phyloP scores from a whole-genome alignment of 148 eudicot genomes.

The Camellia granthamiana region DNA sequence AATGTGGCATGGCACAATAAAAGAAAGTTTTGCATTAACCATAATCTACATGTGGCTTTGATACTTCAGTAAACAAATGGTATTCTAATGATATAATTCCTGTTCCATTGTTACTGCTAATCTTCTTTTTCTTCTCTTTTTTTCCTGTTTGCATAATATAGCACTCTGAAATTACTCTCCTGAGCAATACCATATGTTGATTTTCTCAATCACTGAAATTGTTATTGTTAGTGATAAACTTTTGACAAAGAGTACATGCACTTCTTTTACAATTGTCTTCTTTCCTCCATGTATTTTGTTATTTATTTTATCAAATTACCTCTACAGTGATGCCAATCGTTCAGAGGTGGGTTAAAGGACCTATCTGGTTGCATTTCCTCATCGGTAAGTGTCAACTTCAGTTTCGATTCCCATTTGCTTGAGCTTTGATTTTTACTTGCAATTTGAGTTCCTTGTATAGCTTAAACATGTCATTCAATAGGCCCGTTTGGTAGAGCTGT shows the following conservation, averaged over 20 bases:
- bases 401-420: neutral
- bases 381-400: slow-evolving; percentile 57
- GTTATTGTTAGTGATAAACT: neutral
- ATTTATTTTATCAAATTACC: neutral
- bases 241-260: neutral
- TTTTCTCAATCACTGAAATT: neutral
- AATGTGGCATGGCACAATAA: neutral
- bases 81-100: neutral
- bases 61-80: neutral
- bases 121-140: neutral
- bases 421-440: neutral
- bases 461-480: neutral
- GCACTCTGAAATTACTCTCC: neutral
- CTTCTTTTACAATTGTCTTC: neutral
- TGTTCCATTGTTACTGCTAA: neutral
- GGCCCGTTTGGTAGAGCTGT: too few species aligned
- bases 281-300: neutral
- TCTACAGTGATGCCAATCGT: slow-evolving; percentile 83
- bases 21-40: neutral
- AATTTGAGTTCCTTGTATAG: neutral
- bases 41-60: neutral
- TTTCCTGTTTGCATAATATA: neutral
- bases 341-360: slow-evolving; percentile 69
- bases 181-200: neutral
- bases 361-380: slow-evolving; percentile 95